Conservation (phyloP, 257 asterid species). For the Scutellaria minor region DNA sequence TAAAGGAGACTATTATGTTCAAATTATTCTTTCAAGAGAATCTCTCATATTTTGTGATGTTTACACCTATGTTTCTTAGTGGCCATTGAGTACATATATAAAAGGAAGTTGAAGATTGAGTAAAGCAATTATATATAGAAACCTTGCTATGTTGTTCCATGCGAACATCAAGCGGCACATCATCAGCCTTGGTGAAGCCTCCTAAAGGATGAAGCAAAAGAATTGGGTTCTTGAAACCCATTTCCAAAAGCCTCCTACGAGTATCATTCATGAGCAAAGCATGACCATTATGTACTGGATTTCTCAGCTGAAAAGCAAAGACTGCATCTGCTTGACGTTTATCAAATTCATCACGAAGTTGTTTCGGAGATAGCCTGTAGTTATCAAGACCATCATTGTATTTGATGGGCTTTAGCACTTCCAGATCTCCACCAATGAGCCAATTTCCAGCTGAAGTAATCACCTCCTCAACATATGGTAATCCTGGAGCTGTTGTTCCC, state of each 20-base stretch:
- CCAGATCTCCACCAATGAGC: conserved; percentile 92
- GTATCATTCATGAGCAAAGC: conserved; percentile 50
- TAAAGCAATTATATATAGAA: conserved; percentile 14
- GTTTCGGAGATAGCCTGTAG: conserved; percentile 71
- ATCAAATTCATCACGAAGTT: too few species aligned
- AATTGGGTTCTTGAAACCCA: conserved; percentile 82
- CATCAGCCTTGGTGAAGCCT: conserved; percentile 84
- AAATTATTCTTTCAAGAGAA: too few species aligned
- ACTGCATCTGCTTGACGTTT: too few species aligned
- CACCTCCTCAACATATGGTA: conserved; percentile 88
- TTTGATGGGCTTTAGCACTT: conserved; percentile 70
- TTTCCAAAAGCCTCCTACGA: conserved; percentile 70
- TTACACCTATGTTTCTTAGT: too few species aligned
- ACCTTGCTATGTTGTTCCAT: conserved; percentile 97
- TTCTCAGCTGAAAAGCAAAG: too few species aligned
- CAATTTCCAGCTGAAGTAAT: conserved; percentile 74
- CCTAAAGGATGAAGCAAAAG: conserved; percentile 92
- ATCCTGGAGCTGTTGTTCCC: conserved; percentile 84
- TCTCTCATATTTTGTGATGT: too few species aligned
- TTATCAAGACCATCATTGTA: conserved; percentile 85
- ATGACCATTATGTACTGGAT: too few species aligned
- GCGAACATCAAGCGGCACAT: conserved; percentile 84
- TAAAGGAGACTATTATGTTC: too few species aligned
- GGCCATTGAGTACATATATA: too few species aligned
- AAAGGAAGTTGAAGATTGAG: background rate